Evolutionary conservation across 1,284 basidiomycete species (phyloP), one percentile per base, ranked within the genome.

Genomic region (Sporisorium iseilematis-ciliati): DNA sequence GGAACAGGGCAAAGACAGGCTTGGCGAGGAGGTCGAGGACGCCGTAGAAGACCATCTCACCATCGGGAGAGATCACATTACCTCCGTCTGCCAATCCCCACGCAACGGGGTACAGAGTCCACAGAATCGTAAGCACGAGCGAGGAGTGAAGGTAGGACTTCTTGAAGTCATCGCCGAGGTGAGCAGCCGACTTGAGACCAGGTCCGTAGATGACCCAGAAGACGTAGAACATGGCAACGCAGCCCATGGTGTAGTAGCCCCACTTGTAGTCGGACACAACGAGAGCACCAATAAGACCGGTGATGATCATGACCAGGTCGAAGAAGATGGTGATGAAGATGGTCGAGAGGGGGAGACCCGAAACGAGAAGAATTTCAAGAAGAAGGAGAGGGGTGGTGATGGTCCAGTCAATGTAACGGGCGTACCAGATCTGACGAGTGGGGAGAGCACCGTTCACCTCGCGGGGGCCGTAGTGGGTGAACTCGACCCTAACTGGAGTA

Each of bases 361-460:
- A 89, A 42, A 88, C 85, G 64, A 90, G 85, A 20, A 89, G 84
- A 21, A 91, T 82, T 50, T 86, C 86, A 57, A 90, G 87, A 7
- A 91, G 86, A 6, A 91, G 79, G 14, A 89, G 82, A 2, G 90
- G 90, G 14, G 89, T 88, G 55, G 88, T 90, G 86, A 90, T 79
- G 52, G 70, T 77, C 81, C 80, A 85, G 69, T 85, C 70, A 42
- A 78, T 78, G 75, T 79, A 79, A 38, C 79, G 70, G 20, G 59
- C 80, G 48, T 87, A 90, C 89, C 88, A 91, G 62, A 91, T 87
- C 66, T 88, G 87, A 43, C 90, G 88, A 8, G 87, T 88, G n/a
- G 77, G 73, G 26, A 57, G 68, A 10, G 18, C 18, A 29, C 74
- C 74, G 62, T 71, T 64, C 38, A 56, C 50, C 42, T 53, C n/a